Evolutionary conservation across 257 asterid genomes (phyloP).

Genomic region (Penstemon davidsonii): DNA sequence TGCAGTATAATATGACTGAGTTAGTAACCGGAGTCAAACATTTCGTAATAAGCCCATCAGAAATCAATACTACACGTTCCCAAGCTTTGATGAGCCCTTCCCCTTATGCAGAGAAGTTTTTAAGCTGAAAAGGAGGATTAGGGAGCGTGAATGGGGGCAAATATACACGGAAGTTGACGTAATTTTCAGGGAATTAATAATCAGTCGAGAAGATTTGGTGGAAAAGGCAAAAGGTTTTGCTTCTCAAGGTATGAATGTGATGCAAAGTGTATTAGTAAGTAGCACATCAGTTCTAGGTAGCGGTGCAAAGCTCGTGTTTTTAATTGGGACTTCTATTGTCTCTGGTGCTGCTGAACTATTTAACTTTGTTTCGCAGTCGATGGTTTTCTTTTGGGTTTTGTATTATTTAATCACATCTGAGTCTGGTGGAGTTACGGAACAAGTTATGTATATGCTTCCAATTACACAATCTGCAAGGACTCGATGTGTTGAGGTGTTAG

Average conservation of each 20-base stretch:
- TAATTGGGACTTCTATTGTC: constrained; percentile 67
- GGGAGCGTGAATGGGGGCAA: constrained; percentile 74
- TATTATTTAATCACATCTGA: constrained; percentile 89
- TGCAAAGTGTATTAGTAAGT: constrained; percentile 68
- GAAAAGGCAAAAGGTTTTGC: constrained; percentile 91
- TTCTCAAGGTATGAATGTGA: constrained; percentile 76
- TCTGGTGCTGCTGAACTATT: constrained; percentile 91
- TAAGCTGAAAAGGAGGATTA: constrained; percentile 63
- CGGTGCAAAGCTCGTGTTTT: constrained; percentile 64
- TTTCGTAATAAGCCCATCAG: constrained; percentile 49
- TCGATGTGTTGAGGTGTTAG: constrained; percentile 80
- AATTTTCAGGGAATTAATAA: constrained; percentile 67
- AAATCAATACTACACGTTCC: constrained; percentile 52
- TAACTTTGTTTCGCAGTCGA: constrained; percentile 70
- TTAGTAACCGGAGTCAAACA: constrained; percentile 72
- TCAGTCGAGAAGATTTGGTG: constrained; percentile 72
- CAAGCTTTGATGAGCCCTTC: constrained; percentile 62
- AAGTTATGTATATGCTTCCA: constrained; percentile 83
- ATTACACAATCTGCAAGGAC: constrained; percentile 67
- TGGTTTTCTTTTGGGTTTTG: constrained; percentile 92
- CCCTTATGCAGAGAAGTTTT: constrained; percentile 63
- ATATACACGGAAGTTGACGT: constrained; percentile 66
- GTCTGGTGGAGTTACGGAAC: constrained; percentile 97
- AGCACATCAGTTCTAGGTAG: constrained; percentile 77
- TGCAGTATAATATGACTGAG: constrained; percentile 90